Evolutionary conservation across 2,329 filamentous ascomycete species (phyloP).

Genomic region (Helotiales sp.): DNA sequence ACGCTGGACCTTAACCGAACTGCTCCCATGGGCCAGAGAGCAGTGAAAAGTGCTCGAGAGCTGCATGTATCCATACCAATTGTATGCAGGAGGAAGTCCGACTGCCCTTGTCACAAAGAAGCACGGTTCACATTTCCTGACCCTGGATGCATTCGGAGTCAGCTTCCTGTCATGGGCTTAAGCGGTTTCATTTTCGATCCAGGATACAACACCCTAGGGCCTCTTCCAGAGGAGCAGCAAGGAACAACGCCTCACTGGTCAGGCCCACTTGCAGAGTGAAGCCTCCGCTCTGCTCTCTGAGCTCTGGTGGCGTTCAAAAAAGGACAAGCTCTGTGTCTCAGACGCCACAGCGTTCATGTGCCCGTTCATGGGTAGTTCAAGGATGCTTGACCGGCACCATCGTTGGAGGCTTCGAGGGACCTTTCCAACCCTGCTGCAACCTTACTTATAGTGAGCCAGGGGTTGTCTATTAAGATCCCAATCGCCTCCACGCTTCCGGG

Average conservation of each 20-base stretch:
- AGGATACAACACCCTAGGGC: not conserved
- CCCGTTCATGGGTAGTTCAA: not conserved
- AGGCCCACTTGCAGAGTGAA: not conserved
- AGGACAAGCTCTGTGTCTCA: slow-evolving; percentile 20
- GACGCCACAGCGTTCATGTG: slow-evolving; percentile 27
- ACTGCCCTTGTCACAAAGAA: not conserved
- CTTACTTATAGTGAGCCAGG: slow-evolving; percentile 23
- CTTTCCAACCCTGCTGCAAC: slow-evolving; percentile 17
- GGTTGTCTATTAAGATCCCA: slow-evolving; percentile 18
- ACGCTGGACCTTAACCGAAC: slow-evolving; percentile 1
- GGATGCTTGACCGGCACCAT: slow-evolving; percentile 5
- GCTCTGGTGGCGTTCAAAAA: not conserved
- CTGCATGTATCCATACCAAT: slow-evolving; percentile 10
- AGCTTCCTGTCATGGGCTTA: slow-evolving; percentile 16
- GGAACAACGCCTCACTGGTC: slow-evolving; percentile 7
- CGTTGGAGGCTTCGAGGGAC: slow-evolving; percentile 8
- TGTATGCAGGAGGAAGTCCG: slow-evolving; percentile 10
- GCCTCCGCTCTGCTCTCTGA: not conserved
- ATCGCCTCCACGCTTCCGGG: slow-evolving; percentile 21
- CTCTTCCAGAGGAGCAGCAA: not conserved
- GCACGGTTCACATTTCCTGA: slow-evolving; percentile 21
- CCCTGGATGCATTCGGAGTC: slow-evolving; percentile 12
- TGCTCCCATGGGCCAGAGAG: slow-evolving; percentile 4
- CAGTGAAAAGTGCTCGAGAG: slow-evolving; percentile 9
- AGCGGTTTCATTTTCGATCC: slow-evolving; percentile 26